Percentiles rank a stretch among this genome's conserved stretches.
Conservation (phyloP, 352 stramenopile species). For the Plasmopara halstedii region DNA sequence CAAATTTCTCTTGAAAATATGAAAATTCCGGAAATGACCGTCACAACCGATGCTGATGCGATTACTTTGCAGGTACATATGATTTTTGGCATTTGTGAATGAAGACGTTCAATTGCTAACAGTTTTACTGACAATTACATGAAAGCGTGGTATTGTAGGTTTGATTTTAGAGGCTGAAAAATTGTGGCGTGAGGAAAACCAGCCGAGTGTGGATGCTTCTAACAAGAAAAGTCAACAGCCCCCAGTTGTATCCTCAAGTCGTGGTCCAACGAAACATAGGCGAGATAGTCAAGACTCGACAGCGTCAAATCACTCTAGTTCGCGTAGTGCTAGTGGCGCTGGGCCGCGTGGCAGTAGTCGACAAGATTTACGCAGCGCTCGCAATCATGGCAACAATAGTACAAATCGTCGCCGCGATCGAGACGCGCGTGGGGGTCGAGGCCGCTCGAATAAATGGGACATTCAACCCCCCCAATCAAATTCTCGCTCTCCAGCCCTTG, state of each 20-base stretch:
- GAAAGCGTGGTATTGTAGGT: conserved; percentile 51
- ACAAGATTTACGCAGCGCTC: conserved; percentile 20
- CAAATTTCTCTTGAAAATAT: conserved; percentile 65
- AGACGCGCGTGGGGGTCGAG: conserved; percentile 21
- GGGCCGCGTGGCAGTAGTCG: conserved; percentile 12
- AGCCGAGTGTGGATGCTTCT: conserved; percentile 10
- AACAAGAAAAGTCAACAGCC: conserved; percentile 17
- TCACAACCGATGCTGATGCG: conserved; percentile 36
- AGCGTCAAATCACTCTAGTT: conserved; percentile 31
- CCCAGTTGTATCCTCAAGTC: conserved; percentile 9
- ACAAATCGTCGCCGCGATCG: conserved; percentile 24
- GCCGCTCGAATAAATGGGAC: conserved; percentile 31
- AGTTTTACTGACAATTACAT: background rate
- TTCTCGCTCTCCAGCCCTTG: conserved; percentile 11
- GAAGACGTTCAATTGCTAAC: background rate
- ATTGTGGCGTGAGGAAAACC: conserved; percentile 49
- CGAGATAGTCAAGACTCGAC: conserved; percentile 30
- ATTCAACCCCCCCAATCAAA: conserved; percentile 21
- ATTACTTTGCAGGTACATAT: conserved; percentile 44
- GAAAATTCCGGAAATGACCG: conserved; percentile 62
- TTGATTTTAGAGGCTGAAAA: conserved; percentile 68
- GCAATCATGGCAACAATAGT: conserved; percentile 17
- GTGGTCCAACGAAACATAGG: conserved; percentile 10
- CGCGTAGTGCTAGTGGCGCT: conserved; percentile 28
- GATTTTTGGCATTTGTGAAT: too few species aligned